Evolutionary conservation across 192 early-diverging fungal genomes (phyloP).

Genomic region (Chytriomyces sp.): DNA sequence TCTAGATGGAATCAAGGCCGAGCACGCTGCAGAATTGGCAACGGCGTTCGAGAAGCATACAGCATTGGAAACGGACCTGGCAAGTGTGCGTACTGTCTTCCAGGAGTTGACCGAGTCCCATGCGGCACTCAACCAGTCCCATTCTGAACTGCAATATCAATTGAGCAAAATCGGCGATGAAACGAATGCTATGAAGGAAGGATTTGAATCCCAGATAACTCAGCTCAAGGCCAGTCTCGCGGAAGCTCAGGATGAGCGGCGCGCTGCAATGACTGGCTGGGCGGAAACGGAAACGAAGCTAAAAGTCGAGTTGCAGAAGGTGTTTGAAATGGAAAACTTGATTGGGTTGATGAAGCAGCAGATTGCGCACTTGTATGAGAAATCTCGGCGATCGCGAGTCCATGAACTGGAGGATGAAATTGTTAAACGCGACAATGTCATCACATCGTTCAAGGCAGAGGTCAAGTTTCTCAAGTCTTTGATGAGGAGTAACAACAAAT

Average conservation of each 20-base stretch:
- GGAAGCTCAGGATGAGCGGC: not conserved
- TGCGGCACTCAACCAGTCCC: not conserved
- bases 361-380: slow-evolving; percentile 18
- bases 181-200: not conserved
- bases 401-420: slow-evolving; percentile 23
- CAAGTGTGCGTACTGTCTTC: not conserved
- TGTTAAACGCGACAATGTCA: slow-evolving; percentile 11
- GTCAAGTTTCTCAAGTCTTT: slow-evolving; percentile 25
- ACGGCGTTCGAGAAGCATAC: not conserved
- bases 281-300: slow-evolving; percentile 9
- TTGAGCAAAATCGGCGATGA: not conserved
- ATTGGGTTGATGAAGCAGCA: slow-evolving; percentile 26
- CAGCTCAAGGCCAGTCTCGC: slow-evolving; percentile 1
- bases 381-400: slow-evolving; percentile 11
- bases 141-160: not conserved
- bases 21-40: not conserved
- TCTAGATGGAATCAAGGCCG: not conserved
- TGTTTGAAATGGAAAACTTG: slow-evolving; percentile 17
- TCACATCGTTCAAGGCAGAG: slow-evolving; percentile 19
- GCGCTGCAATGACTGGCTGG: not conserved
- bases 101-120: not conserved
- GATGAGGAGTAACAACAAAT: not conserved
- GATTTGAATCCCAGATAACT: not conserved
- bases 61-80: not conserved
- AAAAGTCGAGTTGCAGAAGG: not conserved